These are phyloP conservation scores for Myxozyma sirexii DNA, from an alignment of 805 yeast species.

Conservation along the genomic window DNA sequence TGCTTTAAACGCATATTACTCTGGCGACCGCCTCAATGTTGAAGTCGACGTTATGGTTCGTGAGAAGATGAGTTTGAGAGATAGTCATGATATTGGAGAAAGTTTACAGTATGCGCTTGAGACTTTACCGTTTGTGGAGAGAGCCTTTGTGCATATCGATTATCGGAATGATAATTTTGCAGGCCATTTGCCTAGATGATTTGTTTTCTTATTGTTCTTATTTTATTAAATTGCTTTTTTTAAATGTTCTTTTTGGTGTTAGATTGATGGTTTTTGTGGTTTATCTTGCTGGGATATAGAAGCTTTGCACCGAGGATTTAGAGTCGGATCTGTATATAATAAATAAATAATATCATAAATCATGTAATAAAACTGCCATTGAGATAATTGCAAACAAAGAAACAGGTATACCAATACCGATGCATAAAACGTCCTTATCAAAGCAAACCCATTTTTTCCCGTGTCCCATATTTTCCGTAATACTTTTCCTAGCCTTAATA, in stretches of 20 bases:
- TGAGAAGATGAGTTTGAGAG: constrained; percentile 56
- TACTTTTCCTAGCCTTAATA: too few relatives aligned
- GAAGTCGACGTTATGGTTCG: constrained; percentile 73
- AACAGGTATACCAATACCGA: too few relatives aligned
- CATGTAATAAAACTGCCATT: too few relatives aligned
- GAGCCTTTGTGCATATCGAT: constrained; percentile 82
- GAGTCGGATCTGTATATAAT: too few relatives aligned
- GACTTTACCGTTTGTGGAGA: constrained; percentile 72
- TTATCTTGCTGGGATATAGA: too few relatives aligned
- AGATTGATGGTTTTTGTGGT: background rate
- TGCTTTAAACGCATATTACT: constrained; percentile 71
- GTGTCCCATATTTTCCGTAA: too few relatives aligned
- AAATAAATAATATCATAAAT: too few relatives aligned
- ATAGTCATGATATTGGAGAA: constrained; percentile 79
- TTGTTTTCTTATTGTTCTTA: background rate
- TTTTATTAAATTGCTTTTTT: background rate
- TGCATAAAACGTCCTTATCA: too few relatives aligned
- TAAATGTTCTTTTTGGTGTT: background rate
- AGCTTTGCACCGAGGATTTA: too few relatives aligned
- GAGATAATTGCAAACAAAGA: too few relatives aligned
- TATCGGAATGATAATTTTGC: constrained; percentile 21
- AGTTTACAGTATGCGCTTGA: constrained; percentile 80
- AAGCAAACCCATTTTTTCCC: too few relatives aligned
- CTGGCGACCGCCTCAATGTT: constrained; percentile 74
- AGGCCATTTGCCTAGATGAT: constrained; percentile 14